These are phyloP conservation scores for Yamadazyma laniorum DNA, from an alignment of 805 yeast species.

Conservation along the genomic window DNA sequence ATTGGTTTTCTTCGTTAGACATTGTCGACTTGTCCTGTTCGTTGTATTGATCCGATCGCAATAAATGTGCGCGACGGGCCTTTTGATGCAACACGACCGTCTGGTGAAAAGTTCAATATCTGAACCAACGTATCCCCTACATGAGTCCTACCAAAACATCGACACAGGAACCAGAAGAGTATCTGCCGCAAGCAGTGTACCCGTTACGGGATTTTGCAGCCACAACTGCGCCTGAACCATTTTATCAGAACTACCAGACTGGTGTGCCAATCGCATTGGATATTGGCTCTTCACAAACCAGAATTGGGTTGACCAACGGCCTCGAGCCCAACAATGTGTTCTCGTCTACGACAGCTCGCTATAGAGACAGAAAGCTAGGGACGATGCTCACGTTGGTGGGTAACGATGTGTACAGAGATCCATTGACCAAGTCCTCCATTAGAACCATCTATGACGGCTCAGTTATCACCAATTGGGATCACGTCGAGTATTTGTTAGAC, in stretches of 20 bases:
- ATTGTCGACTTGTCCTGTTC: too few species aligned
- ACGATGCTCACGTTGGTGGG: conserved; percentile 73
- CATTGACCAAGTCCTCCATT: conserved; percentile 62
- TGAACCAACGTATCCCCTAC: too few species aligned
- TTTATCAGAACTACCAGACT: conserved; percentile 45
- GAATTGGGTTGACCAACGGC: conserved; percentile 56
- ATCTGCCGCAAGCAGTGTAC: conserved; percentile 44
- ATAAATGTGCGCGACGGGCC: too few species aligned
- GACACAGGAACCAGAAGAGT: conserved; percentile 17
- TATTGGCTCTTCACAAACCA: conserved; percentile 64
- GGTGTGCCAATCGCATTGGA: conserved; percentile 85
- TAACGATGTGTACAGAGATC: conserved; percentile 73
- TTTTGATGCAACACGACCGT: too few species aligned
- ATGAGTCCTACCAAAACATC: conserved; percentile 6
- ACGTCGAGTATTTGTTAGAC: conserved; percentile 77
- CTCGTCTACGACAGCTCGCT: conserved; percentile 67
- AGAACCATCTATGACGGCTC: conserved; percentile 86
- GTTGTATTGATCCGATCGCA: too few species aligned
- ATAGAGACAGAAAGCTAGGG: conserved; percentile 71
- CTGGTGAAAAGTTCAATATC: too few species aligned
- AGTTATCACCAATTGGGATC: conserved; percentile 89
- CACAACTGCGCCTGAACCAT: conserved; percentile 44
- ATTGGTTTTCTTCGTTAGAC: conserved; percentile 43
- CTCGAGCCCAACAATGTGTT: conserved; percentile 58
- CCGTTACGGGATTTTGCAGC: conserved; percentile 41